These are phyloP conservation scores for Backusella tuberculispora DNA, from an alignment of 192 early-diverging fungal genomes.

Conservation along the genomic window DNA sequence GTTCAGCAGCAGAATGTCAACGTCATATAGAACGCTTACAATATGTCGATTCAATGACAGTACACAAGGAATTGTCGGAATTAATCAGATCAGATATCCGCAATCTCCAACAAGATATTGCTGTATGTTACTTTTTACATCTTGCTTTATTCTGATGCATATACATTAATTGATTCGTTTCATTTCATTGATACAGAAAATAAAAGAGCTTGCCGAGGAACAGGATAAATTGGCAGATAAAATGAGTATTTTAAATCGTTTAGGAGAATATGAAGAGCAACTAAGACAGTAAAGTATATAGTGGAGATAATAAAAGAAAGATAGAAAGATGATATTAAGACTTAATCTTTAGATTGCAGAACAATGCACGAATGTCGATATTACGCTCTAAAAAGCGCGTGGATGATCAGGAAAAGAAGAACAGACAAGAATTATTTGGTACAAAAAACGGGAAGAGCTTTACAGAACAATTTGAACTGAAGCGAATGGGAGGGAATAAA, in stretches of 20 bases:
- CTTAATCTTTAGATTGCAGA: conserved; percentile 47
- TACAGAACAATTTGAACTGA: conserved; percentile 45
- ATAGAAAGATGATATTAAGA: neutral
- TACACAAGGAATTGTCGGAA: conserved; percentile 23
- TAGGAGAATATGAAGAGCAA: conserved; percentile 55
- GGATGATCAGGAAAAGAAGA: conserved; percentile 46
- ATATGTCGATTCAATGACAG: conserved; percentile 17
- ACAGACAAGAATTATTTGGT: conserved; percentile 46
- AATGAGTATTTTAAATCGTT: conserved; percentile 40
- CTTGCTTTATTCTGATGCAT: neutral
- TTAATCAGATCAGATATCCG: conserved; percentile 23
- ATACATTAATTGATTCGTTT: neutral
- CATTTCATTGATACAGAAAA: conserved; percentile 34
- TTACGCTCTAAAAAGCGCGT: conserved; percentile 56
- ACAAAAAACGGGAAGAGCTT: conserved; percentile 40
- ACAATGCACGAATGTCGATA: conserved; percentile 49
- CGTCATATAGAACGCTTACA: conserved; percentile 14
- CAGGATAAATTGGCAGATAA: conserved; percentile 53
- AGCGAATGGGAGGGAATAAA: conserved; percentile 34
- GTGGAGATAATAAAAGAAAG: neutral
- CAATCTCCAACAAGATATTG: conserved; percentile 22
- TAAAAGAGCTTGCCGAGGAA: conserved; percentile 55
- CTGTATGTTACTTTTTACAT: conserved; percentile 17
- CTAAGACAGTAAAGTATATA: conserved; percentile 50
- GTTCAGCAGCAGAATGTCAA: conserved; percentile 33